Conservation (phyloP, 148 eudicot genomes). For the Arctostaphylos glauca region DNA sequence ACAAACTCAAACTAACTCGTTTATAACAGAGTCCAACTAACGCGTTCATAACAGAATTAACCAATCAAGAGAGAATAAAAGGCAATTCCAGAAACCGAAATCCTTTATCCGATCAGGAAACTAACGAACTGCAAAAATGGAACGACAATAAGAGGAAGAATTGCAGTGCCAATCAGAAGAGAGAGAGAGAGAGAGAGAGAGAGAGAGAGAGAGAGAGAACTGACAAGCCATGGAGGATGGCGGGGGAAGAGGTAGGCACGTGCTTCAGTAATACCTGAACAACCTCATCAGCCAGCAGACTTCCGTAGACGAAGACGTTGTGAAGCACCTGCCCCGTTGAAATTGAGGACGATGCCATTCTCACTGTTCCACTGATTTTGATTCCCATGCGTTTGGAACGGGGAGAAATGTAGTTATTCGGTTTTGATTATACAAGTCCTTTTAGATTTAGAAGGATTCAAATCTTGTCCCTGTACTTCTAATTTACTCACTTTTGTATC, state of each 20-base stretch:
- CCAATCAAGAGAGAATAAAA: not conserved
- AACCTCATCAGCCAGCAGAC: slow-evolving; percentile 72
- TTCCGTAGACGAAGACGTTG: slow-evolving; percentile 86
- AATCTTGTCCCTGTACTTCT: no score
- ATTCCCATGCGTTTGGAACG: no score
- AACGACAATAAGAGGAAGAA: not conserved
- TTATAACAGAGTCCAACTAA: no score
- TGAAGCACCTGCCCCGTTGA: slow-evolving; percentile 23
- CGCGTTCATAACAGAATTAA: not conserved
- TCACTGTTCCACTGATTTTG: slow-evolving; percentile 7
- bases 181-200: slow-evolving; percentile 15
- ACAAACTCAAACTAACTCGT: no score
- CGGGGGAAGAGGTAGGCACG: slow-evolving; percentile 54
- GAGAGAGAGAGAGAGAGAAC: slow-evolving; percentile 11
- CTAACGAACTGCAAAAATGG: not conserved
- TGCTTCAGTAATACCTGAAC: slow-evolving; percentile 60
- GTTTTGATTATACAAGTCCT: no score
- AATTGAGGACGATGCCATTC: slow-evolving; percentile 26
- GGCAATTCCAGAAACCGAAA: not conserved
- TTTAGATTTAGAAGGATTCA: no score
- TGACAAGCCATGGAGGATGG: slow-evolving; percentile 51
- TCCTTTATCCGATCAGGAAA: not conserved
- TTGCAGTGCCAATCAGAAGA: not conserved
- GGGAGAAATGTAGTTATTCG: no score
- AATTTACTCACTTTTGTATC: no score